Evolutionary conservation across 2,329 filamentous ascomycete genomes (phyloP), one percentile per base, ranked within the genome.

Genomic region (Tolypocladium capitatum): DNA sequence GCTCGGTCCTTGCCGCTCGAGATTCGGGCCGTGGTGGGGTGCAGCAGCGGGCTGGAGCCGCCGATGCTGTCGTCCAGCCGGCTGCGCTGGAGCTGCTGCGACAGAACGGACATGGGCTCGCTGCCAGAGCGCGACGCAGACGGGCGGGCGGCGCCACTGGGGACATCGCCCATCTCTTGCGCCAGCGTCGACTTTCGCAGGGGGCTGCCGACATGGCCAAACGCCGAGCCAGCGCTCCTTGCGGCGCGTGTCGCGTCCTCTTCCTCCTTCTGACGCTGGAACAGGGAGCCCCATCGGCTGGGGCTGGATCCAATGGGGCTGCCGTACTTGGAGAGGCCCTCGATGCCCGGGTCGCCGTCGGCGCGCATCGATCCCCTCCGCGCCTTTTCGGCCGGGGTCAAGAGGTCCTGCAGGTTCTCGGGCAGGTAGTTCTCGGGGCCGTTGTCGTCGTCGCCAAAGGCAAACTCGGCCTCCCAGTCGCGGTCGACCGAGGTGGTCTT

Each of bases 401-500:
- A 64, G 14, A 84, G 69, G 51, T 84, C 80, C 55, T 81, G 78
- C 33, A 83, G 67, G 49, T 80, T 76, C 51, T 78, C 84, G 0
- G 91, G 92, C 10, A 97, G 73, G 58, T 92, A 86, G 43, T 68
- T 68, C 46, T 68, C 65, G 27, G 65, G 65, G 5, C 62, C 55
- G 35, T 64, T 66, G 48, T 68, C 65, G 59, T 94, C 90, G 63
- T 94, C 87, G 57, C 71, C 59, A 56, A 92, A 91, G 30, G 83
- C 78, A 58, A 94, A 92, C 48, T 77, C 74, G 48, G 72, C 63
- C 44, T 81, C 77, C 80, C 80, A 83, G 56, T 83, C 80, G 48
- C 72, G 72, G 53, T 83, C 78, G 27, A 78, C 81, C 65, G 60
- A 81, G 66, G 71, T 74, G 66, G 57, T 80, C 69, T 71, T 81